These are phyloP conservation scores for Citrus australasica DNA, from an alignment of 345 rosid species.

Conservation along the genomic window DNA sequence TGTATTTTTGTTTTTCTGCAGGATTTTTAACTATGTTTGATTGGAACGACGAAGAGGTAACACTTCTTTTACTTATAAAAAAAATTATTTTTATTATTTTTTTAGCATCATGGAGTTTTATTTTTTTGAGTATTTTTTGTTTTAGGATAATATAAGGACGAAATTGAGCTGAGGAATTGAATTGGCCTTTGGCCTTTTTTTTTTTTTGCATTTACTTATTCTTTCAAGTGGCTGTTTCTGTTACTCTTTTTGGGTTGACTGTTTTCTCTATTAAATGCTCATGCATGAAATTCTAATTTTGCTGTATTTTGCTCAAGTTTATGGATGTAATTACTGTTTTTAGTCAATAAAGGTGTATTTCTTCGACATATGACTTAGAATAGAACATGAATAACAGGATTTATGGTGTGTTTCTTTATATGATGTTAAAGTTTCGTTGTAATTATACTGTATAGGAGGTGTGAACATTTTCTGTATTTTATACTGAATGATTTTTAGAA, in stretches of 20 bases:
- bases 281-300: not conserved
- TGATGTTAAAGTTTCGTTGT: not conserved
- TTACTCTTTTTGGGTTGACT: not conserved
- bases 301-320: not conserved
- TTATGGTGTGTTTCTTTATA: not conserved
- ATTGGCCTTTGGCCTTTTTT: not conserved
- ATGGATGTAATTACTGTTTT: not conserved
- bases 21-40: slow-evolving; percentile 74
- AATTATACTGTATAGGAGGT: not conserved
- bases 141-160: not conserved
- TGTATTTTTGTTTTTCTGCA: slow-evolving; percentile 24
- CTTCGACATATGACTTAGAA: not conserved
- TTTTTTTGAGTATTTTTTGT: not conserved
- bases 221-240: not conserved
- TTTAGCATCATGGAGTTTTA: not conserved
- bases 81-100: not conserved
- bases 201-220: not conserved
- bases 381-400: not conserved
- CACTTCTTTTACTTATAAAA: not conserved
- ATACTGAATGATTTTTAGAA: not conserved
- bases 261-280: not conserved
- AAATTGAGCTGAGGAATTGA: not conserved
- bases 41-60: slow-evolving; percentile 99
- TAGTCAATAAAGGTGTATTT: not conserved
- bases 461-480: not conserved